Conservation (phyloP, 1,284 basidiomycete genomes). For the Ceratobasidium sp. region DNA sequence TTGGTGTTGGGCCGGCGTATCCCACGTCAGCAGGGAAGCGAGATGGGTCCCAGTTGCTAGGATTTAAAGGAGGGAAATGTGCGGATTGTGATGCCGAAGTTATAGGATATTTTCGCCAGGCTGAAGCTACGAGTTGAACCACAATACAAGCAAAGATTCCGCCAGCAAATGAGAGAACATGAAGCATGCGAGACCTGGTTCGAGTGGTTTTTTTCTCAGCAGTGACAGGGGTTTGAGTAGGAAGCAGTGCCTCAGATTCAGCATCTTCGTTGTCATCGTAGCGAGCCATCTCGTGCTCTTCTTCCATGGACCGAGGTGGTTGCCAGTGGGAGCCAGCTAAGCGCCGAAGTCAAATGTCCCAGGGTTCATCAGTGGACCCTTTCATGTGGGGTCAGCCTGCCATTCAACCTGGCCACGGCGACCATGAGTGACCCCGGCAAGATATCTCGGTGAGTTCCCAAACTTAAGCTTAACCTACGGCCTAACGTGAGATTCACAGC, state of each 20-base stretch:
- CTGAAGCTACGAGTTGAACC: background rate
- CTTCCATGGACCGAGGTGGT: slow-evolving; percentile 18
- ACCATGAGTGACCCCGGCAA: slow-evolving; percentile 40
- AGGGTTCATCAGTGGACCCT: slow-evolving; percentile 21
- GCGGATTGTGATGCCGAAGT: too few species aligned
- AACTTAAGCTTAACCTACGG: background rate
- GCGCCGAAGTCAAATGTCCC: slow-evolving; percentile 10
- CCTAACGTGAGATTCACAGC: slow-evolving; percentile 43
- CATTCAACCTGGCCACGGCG: slow-evolving; percentile 12
- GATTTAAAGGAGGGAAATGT: slow-evolving; percentile 74
- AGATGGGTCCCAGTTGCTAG: slow-evolving; percentile 74
- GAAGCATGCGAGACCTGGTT: slow-evolving; percentile 30
- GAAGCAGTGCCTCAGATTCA: slow-evolving; percentile 13
- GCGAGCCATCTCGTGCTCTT: slow-evolving; percentile 13
- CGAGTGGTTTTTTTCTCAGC: background rate
- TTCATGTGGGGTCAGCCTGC: slow-evolving; percentile 14
- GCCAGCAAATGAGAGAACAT: slow-evolving; percentile 37
- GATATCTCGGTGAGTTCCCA: slow-evolving; percentile 17
- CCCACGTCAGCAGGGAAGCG: slow-evolving; percentile 81
- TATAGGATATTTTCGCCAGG: background rate
- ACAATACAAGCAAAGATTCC: slow-evolving; percentile 31
- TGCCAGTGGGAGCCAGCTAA: background rate
- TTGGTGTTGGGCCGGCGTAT: slow-evolving; percentile 83
- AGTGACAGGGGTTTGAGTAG: background rate
- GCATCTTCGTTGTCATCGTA: slow-evolving; percentile 23